Percentiles rank a stretch among this genome's conserved stretches.
Evolutionary conservation across 352 stramenopile genomes (phyloP).

Genomic region (Pythium phragmitis): DNA sequence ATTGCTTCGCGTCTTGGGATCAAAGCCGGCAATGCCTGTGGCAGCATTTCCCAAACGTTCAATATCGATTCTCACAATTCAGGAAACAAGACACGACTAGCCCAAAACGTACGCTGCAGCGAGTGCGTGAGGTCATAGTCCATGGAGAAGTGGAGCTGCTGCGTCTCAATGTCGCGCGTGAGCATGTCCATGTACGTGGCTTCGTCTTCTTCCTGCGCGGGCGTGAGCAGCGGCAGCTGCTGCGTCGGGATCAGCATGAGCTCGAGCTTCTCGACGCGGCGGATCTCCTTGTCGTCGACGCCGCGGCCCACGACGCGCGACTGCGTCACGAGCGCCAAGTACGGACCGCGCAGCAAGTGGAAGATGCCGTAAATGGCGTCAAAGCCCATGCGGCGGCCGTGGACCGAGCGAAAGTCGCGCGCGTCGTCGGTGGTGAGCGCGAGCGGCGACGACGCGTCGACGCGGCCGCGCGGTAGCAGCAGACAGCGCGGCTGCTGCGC

Average conservation of each 20-base stretch:
- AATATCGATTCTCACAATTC: background rate
- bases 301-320: slow-evolving; percentile 56
- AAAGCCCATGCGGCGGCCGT: slow-evolving; percentile 72
- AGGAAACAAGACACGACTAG: background rate
- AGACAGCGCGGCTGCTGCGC: slow-evolving; percentile 46
- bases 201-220: slow-evolving; percentile 56
- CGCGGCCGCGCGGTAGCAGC: slow-evolving; percentile 40
- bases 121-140: slow-evolving; percentile 61
- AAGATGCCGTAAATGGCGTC: slow-evolving; percentile 83
- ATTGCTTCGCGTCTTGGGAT: slow-evolving; percentile 51
- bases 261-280: slow-evolving; percentile 48
- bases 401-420: slow-evolving; percentile 56
- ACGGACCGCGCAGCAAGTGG: slow-evolving; percentile 60
- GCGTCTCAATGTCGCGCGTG: slow-evolving; percentile 32
- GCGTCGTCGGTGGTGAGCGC: slow-evolving; percentile 60
- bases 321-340: slow-evolving; percentile 71
- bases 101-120: slow-evolving; percentile 50
- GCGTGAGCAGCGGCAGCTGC: slow-evolving; percentile 45
- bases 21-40: slow-evolving; percentile 52
- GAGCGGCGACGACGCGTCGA: slow-evolving; percentile 33
- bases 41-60: background rate
- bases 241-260: slow-evolving; percentile 50
- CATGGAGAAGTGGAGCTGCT: slow-evolving; percentile 61
- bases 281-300: slow-evolving; percentile 53
- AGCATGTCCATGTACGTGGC: slow-evolving; percentile 54